A percentile compares a stretch with the other conserved stretches of the same genome.
Conservation (phyloP, 2,329 filamentous ascomycete genomes). For the Graphiopsis chlorocephala region DNA sequence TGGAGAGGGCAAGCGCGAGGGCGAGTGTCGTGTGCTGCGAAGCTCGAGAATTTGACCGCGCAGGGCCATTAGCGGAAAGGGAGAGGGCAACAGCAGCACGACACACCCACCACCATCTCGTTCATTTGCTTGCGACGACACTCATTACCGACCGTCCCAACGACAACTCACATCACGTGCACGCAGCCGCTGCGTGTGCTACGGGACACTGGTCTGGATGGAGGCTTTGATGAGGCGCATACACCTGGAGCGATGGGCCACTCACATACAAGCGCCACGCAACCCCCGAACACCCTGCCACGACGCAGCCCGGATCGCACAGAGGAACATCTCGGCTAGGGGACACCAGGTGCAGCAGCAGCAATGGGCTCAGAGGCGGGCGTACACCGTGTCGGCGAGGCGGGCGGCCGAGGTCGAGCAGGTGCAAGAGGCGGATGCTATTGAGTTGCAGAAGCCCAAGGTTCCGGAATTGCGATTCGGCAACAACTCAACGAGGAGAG, state of each 20-base stretch:
- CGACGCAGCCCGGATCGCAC: slow-evolving; percentile 1
- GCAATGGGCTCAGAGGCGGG: slow-evolving; percentile 15
- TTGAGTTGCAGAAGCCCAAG: not conserved
- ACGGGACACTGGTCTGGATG: slow-evolving; percentile 11
- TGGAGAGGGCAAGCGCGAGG: not conserved
- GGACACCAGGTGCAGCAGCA: slow-evolving; percentile 4
- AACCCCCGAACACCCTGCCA: slow-evolving; percentile 42
- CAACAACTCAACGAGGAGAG: not conserved
- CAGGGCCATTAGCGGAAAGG: slow-evolving; percentile 13
- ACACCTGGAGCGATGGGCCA: slow-evolving; percentile 58
- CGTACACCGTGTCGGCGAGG: slow-evolving; percentile 13
- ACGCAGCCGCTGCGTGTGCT: slow-evolving; percentile 13
- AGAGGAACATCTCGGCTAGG: slow-evolving; percentile 8
- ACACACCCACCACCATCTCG: not conserved
- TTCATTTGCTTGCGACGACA: slow-evolving; percentile 6
- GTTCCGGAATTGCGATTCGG: not conserved
- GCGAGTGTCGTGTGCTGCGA: slow-evolving; percentile 12
- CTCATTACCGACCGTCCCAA: slow-evolving; percentile 1
- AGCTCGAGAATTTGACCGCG: slow-evolving; percentile 13
- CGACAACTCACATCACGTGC: slow-evolving; percentile 1
- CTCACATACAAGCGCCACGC: slow-evolving; percentile 56
- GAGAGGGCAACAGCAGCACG: not conserved
- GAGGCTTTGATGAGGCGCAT: slow-evolving; percentile 40
- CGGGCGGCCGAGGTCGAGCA: slow-evolving; percentile 7
- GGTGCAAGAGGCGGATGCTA: not conserved